phyloP scores from a whole-genome alignment of 805 yeast species.

The Candida oleophila region DNA sequence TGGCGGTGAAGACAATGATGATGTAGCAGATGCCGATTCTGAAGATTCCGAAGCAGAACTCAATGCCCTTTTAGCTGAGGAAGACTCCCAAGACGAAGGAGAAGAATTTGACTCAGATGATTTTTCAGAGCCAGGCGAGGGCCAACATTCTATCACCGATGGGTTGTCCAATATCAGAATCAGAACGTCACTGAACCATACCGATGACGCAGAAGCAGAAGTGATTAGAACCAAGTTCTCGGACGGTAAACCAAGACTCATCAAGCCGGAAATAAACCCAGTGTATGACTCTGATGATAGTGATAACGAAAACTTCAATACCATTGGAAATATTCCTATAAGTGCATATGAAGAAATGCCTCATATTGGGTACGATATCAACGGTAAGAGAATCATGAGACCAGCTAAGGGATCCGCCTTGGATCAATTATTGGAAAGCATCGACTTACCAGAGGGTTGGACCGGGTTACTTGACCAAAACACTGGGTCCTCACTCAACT shows the following conservation, averaged over 20 bases:
- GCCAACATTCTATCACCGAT: constrained; percentile 50
- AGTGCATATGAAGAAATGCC: constrained; percentile 97
- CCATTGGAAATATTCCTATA: constrained; percentile 91
- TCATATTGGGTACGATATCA: constrained; percentile 93
- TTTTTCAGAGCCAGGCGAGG: constrained; percentile 54
- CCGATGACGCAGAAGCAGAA: constrained; percentile 21
- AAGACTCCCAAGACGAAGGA: constrained; percentile 35
- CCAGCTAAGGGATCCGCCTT: constrained; percentile 97
- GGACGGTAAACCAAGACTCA: constrained; percentile 77
- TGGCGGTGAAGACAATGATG: constrained; percentile 8
- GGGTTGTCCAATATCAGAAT: constrained; percentile 54
- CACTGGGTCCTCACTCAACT: constrained; percentile 81
- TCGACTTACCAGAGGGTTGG: constrained; percentile 98
- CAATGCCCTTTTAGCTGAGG: constrained; percentile 57
- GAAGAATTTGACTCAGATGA: constrained; percentile 44
- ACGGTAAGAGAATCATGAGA: constrained; percentile 97
- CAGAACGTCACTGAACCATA: constrained; percentile 42
- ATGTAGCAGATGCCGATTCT: constrained; percentile 22
- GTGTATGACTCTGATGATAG: constrained; percentile 94
- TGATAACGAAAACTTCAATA: constrained; percentile 75
- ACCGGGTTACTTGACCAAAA: constrained; percentile 90
- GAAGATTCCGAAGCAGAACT: constrained; percentile 63
- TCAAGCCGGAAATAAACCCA: constrained; percentile 90
- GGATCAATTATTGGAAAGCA: constrained; percentile 82
- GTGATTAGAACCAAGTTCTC: constrained; percentile 50